Evolutionary conservation across 2,329 filamentous ascomycete species (phyloP).

Genomic region (Alternaria sp.): DNA sequence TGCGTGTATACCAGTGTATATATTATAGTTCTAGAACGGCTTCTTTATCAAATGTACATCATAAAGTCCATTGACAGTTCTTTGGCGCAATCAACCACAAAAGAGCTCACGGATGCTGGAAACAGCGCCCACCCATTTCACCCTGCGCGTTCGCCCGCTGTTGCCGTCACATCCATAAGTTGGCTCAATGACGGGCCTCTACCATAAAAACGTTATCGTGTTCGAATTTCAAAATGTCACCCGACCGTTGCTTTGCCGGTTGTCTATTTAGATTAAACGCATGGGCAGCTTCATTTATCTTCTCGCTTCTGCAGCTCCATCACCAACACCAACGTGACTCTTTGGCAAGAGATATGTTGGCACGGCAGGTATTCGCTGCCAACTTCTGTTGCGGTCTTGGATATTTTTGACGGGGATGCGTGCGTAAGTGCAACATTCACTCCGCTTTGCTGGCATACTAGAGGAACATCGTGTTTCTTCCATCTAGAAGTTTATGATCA

Average conservation of each 20-base stretch:
- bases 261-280: conserved; percentile 28
- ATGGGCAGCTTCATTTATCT: conserved; percentile 16
- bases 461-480: too few species aligned
- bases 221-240: conserved; percentile 11
- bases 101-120: not conserved
- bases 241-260: conserved; percentile 13
- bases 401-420: too few species aligned
- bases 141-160: not conserved
- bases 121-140: not conserved
- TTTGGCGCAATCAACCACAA: not conserved
- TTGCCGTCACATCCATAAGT: not conserved
- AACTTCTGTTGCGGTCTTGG: too few species aligned
- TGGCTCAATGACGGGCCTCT: conserved; percentile 2
- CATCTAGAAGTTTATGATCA: too few species aligned
- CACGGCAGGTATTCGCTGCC: not conserved
- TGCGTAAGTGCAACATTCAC: too few species aligned
- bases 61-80: not conserved
- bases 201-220: conserved; percentile 5
- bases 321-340: not conserved
- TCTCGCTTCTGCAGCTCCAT: conserved; percentile 17
- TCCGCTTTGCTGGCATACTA: too few species aligned
- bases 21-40: conserved; percentile 19
- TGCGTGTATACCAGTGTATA: conserved; percentile 19
- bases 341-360: not conserved
- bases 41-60: conserved; percentile 1